Percentiles rank a stretch among this genome's conserved stretches.
These are phyloP conservation scores for Curvularia spicifera DNA, from an alignment of 2,329 filamentous ascomycete genomes.

Conservation along the genomic window DNA sequence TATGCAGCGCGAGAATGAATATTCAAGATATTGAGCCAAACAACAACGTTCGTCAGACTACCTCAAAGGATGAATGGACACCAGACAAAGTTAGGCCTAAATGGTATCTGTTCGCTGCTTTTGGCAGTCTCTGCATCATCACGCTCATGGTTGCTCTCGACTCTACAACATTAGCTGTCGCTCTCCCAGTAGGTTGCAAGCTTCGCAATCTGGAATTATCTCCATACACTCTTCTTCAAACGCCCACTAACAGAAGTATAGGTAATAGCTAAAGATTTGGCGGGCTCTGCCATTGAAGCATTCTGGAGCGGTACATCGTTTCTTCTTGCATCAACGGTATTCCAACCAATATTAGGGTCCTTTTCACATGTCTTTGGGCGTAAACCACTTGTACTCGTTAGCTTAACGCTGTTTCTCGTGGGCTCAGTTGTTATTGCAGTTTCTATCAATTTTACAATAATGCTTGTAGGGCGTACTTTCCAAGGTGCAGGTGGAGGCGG, in stretches of 20 bases:
- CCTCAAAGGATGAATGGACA: too few relatives aligned
- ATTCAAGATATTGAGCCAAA: too few relatives aligned
- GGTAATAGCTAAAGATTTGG: constrained; percentile 34
- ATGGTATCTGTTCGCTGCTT: constrained; percentile 22
- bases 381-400: constrained; percentile 45
- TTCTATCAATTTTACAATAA: constrained; percentile 34
- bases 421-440: constrained; percentile 34
- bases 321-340: constrained; percentile 68
- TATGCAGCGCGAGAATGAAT: too few relatives aligned
- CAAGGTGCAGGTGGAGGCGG: constrained; percentile 52
- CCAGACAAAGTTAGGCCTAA: background rate
- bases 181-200: constrained; percentile 31
- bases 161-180: constrained; percentile 39
- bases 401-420: constrained; percentile 55
- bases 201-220: too few relatives aligned
- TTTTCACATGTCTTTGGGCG: constrained; percentile 60
- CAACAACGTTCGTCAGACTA: too few relatives aligned
- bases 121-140: constrained; percentile 38
- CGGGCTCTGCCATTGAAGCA: constrained; percentile 54
- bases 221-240: background rate
- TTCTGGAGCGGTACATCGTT: constrained; percentile 78
- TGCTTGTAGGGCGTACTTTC: constrained; percentile 46
- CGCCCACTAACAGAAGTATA: constrained; percentile 9
- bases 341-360: constrained; percentile 57
- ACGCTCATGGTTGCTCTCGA: constrained; percentile 42